Conservation (phyloP, 2,329 filamentous ascomycete species). For the Cercospora citrullina region DNA sequence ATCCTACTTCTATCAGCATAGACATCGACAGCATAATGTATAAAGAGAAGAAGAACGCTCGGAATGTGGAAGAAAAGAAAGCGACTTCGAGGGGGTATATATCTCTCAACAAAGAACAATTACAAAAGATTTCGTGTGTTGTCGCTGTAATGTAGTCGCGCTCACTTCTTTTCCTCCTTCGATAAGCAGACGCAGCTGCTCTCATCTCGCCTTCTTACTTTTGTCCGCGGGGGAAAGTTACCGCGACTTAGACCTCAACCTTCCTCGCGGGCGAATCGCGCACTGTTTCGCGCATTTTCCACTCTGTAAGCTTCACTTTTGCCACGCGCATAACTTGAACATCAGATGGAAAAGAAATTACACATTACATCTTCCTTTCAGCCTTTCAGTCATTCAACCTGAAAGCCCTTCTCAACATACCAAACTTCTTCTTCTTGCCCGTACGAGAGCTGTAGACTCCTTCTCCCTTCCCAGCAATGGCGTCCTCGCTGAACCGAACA, state of each 20-base stretch:
- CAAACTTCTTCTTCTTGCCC: slow-evolving; percentile 66
- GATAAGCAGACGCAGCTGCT: not conserved
- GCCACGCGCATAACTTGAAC: not conserved
- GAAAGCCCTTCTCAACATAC: slow-evolving; percentile 65
- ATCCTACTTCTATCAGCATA: not conserved
- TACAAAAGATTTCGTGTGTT: not conserved
- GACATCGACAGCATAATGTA: slow-evolving; percentile 1
- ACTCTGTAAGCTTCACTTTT: not conserved
- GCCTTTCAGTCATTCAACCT: slow-evolving; percentile 52
- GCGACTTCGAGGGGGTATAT: not conserved
- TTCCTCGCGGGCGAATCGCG: not conserved
- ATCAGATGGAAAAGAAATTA: not conserved
- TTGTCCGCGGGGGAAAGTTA: not conserved
- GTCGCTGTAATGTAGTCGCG: not conserved
- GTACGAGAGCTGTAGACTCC: slow-evolving; percentile 39
- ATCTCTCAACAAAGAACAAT: not conserved
- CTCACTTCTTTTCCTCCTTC: not conserved
- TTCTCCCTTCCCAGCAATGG: slow-evolving; percentile 28
- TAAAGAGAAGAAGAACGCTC: not conserved
- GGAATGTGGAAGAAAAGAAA: not conserved
- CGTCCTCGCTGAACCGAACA: slow-evolving; percentile 21
- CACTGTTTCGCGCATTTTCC: slow-evolving; percentile 4
- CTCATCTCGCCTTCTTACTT: not conserved
- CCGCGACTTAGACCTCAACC: not conserved
- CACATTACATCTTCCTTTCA: not conserved